These are phyloP conservation scores for Annona squamosa DNA, from an alignment of 164 flowering plant species.

Conservation along the genomic window DNA sequence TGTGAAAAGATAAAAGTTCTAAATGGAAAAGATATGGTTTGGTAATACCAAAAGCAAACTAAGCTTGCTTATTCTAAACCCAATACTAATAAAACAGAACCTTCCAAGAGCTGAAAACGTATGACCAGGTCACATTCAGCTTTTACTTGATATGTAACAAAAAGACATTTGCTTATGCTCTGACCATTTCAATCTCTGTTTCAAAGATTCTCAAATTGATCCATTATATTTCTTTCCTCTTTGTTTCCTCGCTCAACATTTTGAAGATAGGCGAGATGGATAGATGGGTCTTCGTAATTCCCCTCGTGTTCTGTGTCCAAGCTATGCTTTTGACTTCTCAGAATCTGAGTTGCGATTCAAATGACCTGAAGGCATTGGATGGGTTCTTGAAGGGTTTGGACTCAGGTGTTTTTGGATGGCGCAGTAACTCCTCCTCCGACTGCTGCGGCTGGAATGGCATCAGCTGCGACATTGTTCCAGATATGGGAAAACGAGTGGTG, in stretches of 20 bases:
- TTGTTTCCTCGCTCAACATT: background rate
- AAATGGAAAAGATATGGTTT: too few relatives aligned
- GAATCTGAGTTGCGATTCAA: slow-evolving; percentile 11
- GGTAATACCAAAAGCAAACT: too few relatives aligned
- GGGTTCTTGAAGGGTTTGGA: slow-evolving; percentile 9
- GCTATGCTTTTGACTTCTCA: slow-evolving; percentile 7
- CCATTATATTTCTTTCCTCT: too few relatives aligned
- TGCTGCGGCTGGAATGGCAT: slow-evolving; percentile 19
- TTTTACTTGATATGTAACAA: too few relatives aligned
- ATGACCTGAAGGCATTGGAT: slow-evolving; percentile 14
- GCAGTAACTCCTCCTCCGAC: background rate
- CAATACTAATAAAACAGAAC: too few relatives aligned
- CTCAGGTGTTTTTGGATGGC: slow-evolving; percentile 8
- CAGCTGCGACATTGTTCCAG: slow-evolving; percentile 4
- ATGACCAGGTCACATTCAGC: too few relatives aligned
- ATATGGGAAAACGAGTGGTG: slow-evolving; percentile 13
- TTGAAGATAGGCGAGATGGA: slow-evolving; percentile 2
- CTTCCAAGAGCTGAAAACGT: too few relatives aligned
- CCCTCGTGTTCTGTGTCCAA: slow-evolving; percentile 2
- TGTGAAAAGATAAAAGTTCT: too few relatives aligned
- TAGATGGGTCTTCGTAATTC: background rate
- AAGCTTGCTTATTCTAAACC: too few relatives aligned
- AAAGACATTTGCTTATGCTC: too few relatives aligned
- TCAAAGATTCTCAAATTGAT: too few relatives aligned
- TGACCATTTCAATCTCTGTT: too few relatives aligned